phyloP scores from a whole-genome alignment of 2,329 filamentous ascomycete species.

The Fusarium sp. region DNA sequence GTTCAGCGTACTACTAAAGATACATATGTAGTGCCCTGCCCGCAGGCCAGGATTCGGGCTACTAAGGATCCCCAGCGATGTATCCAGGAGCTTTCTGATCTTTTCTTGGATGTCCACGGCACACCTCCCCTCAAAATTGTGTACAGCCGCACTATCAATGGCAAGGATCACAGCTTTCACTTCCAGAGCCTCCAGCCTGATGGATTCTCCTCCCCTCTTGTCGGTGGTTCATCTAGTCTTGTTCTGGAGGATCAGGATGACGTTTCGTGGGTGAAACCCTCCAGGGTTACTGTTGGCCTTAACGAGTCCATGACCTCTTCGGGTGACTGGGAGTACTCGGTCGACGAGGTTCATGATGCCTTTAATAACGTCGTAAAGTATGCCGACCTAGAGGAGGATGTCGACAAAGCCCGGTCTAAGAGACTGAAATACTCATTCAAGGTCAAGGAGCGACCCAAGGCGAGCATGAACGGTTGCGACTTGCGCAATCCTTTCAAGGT shows the following conservation, averaged over 20 bases:
- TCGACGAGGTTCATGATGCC: conserved; percentile 92
- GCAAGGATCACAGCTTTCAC: conserved; percentile 83
- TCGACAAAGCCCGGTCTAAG: conserved; percentile 69
- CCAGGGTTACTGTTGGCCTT: conserved; percentile 80
- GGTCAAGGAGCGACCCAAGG: conserved; percentile 86
- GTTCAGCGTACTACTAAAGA: conserved; percentile 81
- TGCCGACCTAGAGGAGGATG: conserved; percentile 72
- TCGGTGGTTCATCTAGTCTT: conserved; percentile 69
- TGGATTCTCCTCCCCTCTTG: conserved; percentile 80
- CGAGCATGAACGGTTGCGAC: conserved; percentile 79
- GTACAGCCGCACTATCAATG: conserved; percentile 89
- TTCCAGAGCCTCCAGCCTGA: conserved; percentile 96
- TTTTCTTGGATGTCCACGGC: conserved; percentile 84
- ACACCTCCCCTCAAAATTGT: conserved; percentile 92
- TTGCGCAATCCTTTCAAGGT: conserved; percentile 83
- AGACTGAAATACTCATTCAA: conserved; percentile 80
- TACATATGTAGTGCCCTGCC: conserved; percentile 87
- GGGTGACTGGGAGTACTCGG: conserved; percentile 87
- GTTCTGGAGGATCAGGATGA: conserved; percentile 73
- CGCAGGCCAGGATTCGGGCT: conserved; percentile 77
- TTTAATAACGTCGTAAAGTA: conserved; percentile 90
- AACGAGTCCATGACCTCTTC: conserved; percentile 87
- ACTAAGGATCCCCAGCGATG: conserved; percentile 75
- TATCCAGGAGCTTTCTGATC: conserved; percentile 85
- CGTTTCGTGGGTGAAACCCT: conserved; percentile 81